A percentile compares a stretch with the other conserved stretches of the same genome.
phyloP scores from a whole-genome alignment of 495 filamentous ascomycete genomes.

The Aspergillus affinis region DNA sequence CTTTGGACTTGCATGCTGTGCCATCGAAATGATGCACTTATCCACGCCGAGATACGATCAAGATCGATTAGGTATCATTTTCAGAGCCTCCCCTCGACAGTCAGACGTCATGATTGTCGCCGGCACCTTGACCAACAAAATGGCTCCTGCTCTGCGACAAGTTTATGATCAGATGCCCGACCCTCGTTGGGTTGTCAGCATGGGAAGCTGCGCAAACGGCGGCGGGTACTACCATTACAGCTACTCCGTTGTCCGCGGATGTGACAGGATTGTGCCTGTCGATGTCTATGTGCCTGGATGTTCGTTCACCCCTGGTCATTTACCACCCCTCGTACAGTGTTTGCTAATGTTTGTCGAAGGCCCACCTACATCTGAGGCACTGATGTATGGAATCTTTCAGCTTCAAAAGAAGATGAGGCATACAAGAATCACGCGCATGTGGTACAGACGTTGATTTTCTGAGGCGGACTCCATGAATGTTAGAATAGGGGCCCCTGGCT shows the following conservation, averaged over 20 bases:
- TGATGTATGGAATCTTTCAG: conserved; percentile 95
- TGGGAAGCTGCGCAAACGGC: conserved; percentile 94
- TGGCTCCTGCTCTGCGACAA: conserved; percentile 91
- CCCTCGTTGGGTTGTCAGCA: conserved; percentile 90
- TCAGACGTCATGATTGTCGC: conserved; percentile 98
- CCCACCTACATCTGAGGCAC: conserved; percentile 85
- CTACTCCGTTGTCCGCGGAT: conserved; percentile 88
- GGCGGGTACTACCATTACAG: conserved; percentile 98
- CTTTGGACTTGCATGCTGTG: conserved; percentile 95
- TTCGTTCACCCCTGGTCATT: conserved; percentile 40
- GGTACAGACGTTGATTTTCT: conserved; percentile 45
- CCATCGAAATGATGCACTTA: conserved; percentile 98
- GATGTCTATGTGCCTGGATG: conserved; percentile 94
- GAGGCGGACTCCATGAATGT: background rate
- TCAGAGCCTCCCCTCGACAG: conserved; percentile 91
- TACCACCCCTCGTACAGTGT: background rate
- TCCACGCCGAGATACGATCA: conserved; percentile 96
- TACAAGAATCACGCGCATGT: conserved; percentile 59
- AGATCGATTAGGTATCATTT: conserved; percentile 94
- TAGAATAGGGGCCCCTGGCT: conserved; percentile 7
- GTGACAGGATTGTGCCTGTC: conserved; percentile 91
- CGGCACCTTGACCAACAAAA: conserved; percentile 95
- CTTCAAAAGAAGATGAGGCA: conserved; percentile 92
- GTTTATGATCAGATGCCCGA: conserved; percentile 99
- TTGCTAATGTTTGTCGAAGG: conserved; percentile 33